phyloP scores from a whole-genome alignment of 352 stramenopile genomes.

The Pythium vanterpoolii region DNA sequence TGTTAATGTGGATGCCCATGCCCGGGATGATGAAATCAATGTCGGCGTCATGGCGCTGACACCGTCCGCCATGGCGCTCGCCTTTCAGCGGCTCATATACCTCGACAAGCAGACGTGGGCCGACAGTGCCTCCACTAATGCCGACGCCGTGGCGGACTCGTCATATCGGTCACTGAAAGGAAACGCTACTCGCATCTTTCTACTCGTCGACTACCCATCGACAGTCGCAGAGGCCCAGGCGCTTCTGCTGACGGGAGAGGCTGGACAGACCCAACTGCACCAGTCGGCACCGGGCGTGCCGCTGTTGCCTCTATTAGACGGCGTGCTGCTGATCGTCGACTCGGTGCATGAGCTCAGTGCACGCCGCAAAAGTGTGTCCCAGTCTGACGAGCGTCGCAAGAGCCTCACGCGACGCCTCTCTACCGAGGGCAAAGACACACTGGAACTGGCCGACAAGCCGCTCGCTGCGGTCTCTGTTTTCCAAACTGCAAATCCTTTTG shows the following conservation, averaged over 20 bases:
- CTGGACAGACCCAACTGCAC: slow-evolving; percentile 7
- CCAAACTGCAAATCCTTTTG: slow-evolving; percentile 35
- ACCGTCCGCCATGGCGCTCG: slow-evolving; percentile 30
- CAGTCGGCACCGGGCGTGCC: slow-evolving; percentile 23
- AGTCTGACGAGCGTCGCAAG: slow-evolving; percentile 19
- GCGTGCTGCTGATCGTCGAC: slow-evolving; percentile 46
- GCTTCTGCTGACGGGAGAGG: slow-evolving; percentile 40
- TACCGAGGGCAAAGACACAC: neutral
- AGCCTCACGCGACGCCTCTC: slow-evolving; percentile 8
- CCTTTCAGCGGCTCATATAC: slow-evolving; percentile 48
- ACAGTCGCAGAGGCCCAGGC: slow-evolving; percentile 43
- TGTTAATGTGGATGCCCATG: neutral
- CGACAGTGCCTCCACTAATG: neutral
- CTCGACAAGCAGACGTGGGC: slow-evolving; percentile 42
- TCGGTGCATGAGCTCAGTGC: slow-evolving; percentile 23
- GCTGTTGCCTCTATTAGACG: slow-evolving; percentile 57
- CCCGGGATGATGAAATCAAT: neutral
- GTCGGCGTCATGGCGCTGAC: slow-evolving; percentile 6
- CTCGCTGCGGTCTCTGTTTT: slow-evolving; percentile 29
- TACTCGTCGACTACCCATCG: slow-evolving; percentile 59
- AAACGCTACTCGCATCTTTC: slow-evolving; percentile 36
- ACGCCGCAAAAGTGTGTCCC: slow-evolving; percentile 30
- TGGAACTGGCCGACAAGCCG: slow-evolving; percentile 7
- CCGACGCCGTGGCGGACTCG: neutral
- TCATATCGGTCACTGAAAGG: neutral